Evolutionary conservation across 2,329 filamentous ascomycete species (phyloP).

Genomic region (Aspergillus sp.): DNA sequence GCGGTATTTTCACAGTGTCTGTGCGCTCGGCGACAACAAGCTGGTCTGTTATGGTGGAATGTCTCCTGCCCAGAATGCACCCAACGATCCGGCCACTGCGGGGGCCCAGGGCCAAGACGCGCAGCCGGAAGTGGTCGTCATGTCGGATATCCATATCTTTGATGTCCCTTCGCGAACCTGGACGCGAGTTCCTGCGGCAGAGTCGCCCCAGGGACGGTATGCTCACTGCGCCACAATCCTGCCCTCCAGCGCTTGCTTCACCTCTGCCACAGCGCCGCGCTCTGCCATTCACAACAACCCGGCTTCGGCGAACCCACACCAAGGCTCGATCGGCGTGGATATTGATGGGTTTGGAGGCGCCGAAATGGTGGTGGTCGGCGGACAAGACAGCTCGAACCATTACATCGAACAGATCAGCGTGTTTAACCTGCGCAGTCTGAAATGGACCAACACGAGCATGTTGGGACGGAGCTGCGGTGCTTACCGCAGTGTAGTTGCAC

Average conservation of each 20-base stretch:
- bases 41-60: slow-evolving; percentile 98
- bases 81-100: slow-evolving; percentile 41
- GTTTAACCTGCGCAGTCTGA: slow-evolving; percentile 90
- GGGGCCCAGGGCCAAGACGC: slow-evolving; percentile 52
- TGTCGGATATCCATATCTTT: slow-evolving; percentile 97
- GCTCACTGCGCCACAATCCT: slow-evolving; percentile 93
- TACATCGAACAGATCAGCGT: slow-evolving; percentile 99
- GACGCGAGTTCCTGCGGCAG: slow-evolving; percentile 77
- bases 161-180: slow-evolving; percentile 79
- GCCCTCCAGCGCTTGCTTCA: slow-evolving; percentile 82
- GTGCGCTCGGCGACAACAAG: slow-evolving; percentile 88
- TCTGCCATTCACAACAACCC: slow-evolving; percentile 90
- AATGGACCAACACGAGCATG: slow-evolving; percentile 87
- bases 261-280: slow-evolving; percentile 76
- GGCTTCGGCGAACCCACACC: slow-evolving; percentile 75
- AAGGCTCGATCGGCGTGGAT: slow-evolving; percentile 81
- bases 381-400: slow-evolving; percentile 95
- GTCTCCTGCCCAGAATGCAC: slow-evolving; percentile 67
- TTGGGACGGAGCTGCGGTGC: slow-evolving; percentile 92
- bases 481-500: slow-evolving; percentile 91
- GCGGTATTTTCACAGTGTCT: slow-evolving; percentile 96
- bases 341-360: slow-evolving; percentile 89
- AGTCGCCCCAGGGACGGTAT: slow-evolving; percentile 89
- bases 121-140: slow-evolving; percentile 86
- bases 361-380: slow-evolving; percentile 95